Conservation (phyloP, 2,329 filamentous ascomycete species). For the Pezicula rhizophila region DNA sequence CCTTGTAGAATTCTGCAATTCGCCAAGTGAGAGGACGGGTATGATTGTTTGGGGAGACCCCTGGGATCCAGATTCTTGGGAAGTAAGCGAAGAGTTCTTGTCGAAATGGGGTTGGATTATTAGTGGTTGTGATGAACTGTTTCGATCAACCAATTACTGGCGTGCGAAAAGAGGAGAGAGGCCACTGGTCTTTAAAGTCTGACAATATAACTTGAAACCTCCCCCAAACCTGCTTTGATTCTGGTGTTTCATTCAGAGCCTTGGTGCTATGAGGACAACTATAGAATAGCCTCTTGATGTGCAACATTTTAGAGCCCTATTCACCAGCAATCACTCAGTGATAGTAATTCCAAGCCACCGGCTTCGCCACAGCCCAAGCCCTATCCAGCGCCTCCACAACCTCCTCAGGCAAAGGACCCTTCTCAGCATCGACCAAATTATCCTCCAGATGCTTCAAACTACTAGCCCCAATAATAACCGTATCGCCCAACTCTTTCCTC, state of each 20-base stretch:
- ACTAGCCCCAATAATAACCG: slow-evolving; percentile 52
- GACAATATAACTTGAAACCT: too few relatives aligned
- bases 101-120: slow-evolving; percentile 21
- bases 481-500: slow-evolving; percentile 46
- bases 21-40: slow-evolving; percentile 16
- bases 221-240: too few relatives aligned
- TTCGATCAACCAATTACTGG: slow-evolving; percentile 22
- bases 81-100: slow-evolving; percentile 21
- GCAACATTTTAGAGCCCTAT: too few relatives aligned
- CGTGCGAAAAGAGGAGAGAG: slow-evolving; percentile 27
- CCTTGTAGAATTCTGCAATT: slow-evolving; percentile 12
- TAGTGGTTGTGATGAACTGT: slow-evolving; percentile 16
- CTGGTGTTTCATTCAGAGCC: too few relatives aligned
- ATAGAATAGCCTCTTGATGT: too few relatives aligned
- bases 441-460: slow-evolving; percentile 48
- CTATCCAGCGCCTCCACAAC: slow-evolving; percentile 71
- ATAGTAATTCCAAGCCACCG: slow-evolving; percentile 46
- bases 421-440: slow-evolving; percentile 52
- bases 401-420: slow-evolving; percentile 69
- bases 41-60: slow-evolving; percentile 29
- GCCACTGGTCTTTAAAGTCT: slow-evolving; percentile 5
- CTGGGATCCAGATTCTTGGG: slow-evolving; percentile 22
- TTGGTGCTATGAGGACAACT: too few relatives aligned
- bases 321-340: slow-evolving; percentile 24
- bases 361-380: slow-evolving; percentile 68